These are phyloP conservation scores for Odontarrhena argentea DNA, from an alignment of 345 rosid species.

Conservation along the genomic window DNA sequence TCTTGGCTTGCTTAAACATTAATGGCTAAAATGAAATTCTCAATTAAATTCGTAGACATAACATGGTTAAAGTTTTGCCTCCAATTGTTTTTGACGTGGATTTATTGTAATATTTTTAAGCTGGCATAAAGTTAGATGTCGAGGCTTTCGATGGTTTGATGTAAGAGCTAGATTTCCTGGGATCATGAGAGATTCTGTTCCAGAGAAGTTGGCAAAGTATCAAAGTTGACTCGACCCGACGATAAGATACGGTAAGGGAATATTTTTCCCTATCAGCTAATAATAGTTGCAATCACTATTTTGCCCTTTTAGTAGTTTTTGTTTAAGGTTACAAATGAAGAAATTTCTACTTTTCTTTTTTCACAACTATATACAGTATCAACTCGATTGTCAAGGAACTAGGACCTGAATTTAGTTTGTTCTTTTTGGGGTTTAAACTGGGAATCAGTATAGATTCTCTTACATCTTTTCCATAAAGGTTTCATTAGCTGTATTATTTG, in stretches of 20 bases:
- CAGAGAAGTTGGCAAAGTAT: conserved; percentile 38
- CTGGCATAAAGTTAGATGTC: conserved; percentile 22
- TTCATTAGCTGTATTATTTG: conserved; percentile 15
- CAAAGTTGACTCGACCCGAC: conserved; percentile 31
- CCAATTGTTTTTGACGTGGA: conserved; percentile 18
- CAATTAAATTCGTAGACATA: neutral
- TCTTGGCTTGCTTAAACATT: neutral
- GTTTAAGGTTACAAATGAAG: neutral
- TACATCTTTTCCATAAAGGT: conserved; percentile 10
- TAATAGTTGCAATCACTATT: conserved; percentile 1
- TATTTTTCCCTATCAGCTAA: conserved; percentile 26
- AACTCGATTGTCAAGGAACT: conserved; percentile 16
- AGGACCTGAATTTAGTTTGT: conserved; percentile 17
- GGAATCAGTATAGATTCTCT: conserved; percentile 25
- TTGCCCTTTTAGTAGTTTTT: neutral
- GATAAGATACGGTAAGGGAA: conserved; percentile 25
- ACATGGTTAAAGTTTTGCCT: neutral
- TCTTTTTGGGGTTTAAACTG: neutral
- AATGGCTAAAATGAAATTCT: neutral
- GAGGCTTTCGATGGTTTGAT: conserved; percentile 20
- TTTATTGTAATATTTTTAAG: conserved; percentile 7
- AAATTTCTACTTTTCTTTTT: neutral
- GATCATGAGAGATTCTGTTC: conserved; percentile 33
- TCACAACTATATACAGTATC: neutral
- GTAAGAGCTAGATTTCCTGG: conserved; percentile 9